phyloP scores from a whole-genome alignment of 2,329 filamentous ascomycete species.

The Penicillium paneum region DNA sequence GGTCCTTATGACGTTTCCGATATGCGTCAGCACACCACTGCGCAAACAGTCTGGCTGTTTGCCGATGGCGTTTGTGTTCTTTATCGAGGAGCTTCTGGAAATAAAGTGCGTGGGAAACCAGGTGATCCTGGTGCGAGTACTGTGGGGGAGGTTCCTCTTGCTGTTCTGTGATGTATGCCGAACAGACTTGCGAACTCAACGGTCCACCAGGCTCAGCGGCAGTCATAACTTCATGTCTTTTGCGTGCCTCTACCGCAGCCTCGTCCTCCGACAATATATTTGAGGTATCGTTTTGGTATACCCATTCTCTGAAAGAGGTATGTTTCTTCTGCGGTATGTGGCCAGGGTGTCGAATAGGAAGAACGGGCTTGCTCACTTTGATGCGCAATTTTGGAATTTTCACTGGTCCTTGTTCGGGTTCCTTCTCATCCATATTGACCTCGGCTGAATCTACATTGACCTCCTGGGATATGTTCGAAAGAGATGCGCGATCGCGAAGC shows the following conservation, averaged over 20 bases:
- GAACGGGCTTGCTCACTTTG: constrained; percentile 51
- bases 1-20: constrained; percentile 42
- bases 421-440: constrained; percentile 15
- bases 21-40: constrained; percentile 47
- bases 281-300: constrained; percentile 50
- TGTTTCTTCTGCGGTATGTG: constrained; percentile 49
- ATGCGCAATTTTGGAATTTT: constrained; percentile 43
- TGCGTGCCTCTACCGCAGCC: constrained; percentile 64
- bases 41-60: constrained; percentile 74
- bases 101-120: constrained; percentile 73
- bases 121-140: constrained; percentile 84
- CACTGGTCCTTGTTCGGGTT: constrained; percentile 20
- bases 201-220: constrained; percentile 73
- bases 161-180: constrained; percentile 68
- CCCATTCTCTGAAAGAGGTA: constrained; percentile 62
- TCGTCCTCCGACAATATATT: constrained; percentile 55
- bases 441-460: constrained; percentile 13
- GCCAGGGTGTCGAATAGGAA: constrained; percentile 51
- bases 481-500: constrained; percentile 28
- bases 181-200: constrained; percentile 67
- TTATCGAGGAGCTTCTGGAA: constrained; percentile 76
- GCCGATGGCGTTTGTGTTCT: constrained; percentile 74
- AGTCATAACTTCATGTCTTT: constrained; percentile 67
- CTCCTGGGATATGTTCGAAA: constrained; percentile 21
- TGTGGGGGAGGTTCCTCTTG: constrained; percentile 71